phyloP scores from a whole-genome alignment of 2,329 filamentous ascomycete species.

The Aspergillus ochraceus region DNA sequence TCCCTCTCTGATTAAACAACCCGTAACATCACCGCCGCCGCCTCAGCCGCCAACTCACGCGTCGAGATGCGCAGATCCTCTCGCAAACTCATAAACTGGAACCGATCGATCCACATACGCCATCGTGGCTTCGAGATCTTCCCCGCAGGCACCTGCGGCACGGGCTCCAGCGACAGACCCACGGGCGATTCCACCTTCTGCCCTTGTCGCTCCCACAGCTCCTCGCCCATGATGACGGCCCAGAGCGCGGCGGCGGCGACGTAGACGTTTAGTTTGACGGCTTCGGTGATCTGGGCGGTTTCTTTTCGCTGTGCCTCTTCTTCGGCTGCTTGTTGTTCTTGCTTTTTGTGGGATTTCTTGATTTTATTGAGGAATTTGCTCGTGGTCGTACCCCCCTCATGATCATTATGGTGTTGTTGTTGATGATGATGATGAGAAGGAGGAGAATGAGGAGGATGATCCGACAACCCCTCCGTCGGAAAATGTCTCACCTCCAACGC shows the following conservation, averaged over 20 bases:
- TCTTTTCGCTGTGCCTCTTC: neutral
- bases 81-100: slow-evolving; percentile 17
- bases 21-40: slow-evolving; percentile 22
- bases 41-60: slow-evolving; percentile 20
- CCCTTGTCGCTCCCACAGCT: slow-evolving; percentile 15
- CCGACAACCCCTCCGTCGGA: neutral
- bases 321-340: neutral
- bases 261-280: slow-evolving; percentile 5
- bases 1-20: slow-evolving; percentile 5
- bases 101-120: slow-evolving; percentile 17
- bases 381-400: neutral
- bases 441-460: neutral
- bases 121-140: slow-evolving; percentile 12
- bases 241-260: slow-evolving; percentile 15
- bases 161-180: slow-evolving; percentile 1
- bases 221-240: slow-evolving; percentile 24
- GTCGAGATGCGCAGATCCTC: slow-evolving; percentile 19
- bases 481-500: slow-evolving; percentile 14
- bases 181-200: slow-evolving; percentile 3
- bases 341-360: neutral
- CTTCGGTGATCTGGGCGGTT: neutral
- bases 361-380: neutral
- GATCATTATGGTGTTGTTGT: too few species aligned
- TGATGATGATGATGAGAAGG: neutral
- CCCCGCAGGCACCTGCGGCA: neutral